phyloP scores from a whole-genome alignment of 2,329 filamentous ascomycete genomes.

The Phialocephala subalpina region DNA sequence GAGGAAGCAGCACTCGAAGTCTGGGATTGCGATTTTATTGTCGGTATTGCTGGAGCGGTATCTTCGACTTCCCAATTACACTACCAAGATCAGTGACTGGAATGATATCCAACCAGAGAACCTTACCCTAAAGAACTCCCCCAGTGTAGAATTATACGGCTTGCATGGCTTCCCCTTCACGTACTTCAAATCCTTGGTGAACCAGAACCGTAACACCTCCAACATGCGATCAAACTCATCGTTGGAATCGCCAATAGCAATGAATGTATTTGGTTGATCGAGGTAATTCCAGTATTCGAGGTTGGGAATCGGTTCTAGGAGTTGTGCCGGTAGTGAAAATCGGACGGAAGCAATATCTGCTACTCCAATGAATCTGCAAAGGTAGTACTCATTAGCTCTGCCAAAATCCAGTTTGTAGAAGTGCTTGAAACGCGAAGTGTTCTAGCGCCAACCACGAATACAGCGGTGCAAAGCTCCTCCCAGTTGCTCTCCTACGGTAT shows the following conservation, averaged over 20 bases:
- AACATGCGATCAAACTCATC: constrained; percentile 94
- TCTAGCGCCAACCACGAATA: constrained; percentile 24
- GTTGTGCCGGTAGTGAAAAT: constrained; percentile 94
- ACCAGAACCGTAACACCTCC: constrained; percentile 95
- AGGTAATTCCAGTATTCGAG: constrained; percentile 99
- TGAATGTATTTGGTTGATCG: constrained; percentile 91
- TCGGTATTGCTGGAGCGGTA: constrained; percentile 68
- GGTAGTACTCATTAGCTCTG: constrained; percentile 23
- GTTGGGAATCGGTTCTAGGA: constrained; percentile 95
- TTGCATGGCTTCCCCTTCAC: constrained; percentile 99
- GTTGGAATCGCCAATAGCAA: constrained; percentile 84
- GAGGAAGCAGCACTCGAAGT: constrained; percentile 40
- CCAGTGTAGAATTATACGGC: constrained; percentile 95
- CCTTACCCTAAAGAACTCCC: constrained; percentile 93
- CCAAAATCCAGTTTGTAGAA: background rate
- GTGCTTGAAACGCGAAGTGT: constrained; percentile 25
- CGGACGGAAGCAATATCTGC: constrained; percentile 94
- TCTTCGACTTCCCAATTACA: constrained; percentile 96
- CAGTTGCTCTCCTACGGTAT: constrained; percentile 7
- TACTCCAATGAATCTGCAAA: constrained; percentile 87
- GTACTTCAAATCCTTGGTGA: constrained; percentile 99
- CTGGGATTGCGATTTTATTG: constrained; percentile 29
- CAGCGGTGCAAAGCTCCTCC: constrained; percentile 27
- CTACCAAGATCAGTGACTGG: constrained; percentile 51
- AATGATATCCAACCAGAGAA: background rate